Evolutionary conservation across 805 yeast species (phyloP).

Genomic region (Candida pseudofarinosa): DNA sequence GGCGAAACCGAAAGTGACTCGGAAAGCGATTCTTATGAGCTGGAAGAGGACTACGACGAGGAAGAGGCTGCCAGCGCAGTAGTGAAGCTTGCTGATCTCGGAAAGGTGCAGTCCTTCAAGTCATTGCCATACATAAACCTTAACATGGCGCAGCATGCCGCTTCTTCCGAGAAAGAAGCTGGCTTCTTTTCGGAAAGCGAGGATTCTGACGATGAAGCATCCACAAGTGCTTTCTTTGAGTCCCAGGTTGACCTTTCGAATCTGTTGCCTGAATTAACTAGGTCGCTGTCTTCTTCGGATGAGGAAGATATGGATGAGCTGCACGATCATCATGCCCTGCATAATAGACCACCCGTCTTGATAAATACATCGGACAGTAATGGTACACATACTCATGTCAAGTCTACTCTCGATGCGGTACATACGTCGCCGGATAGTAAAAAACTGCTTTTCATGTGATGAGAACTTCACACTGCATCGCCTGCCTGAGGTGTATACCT

Average conservation of each 20-base stretch:
- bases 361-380: neutral
- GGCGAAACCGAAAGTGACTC: constrained; percentile 1
- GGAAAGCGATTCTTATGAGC: neutral
- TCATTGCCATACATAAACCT: constrained; percentile 16
- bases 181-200: constrained; percentile 6
- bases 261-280: constrained; percentile 15
- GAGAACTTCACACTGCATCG: too few species aligned
- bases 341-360: neutral
- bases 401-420: neutral
- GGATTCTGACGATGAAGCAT: constrained; percentile 12
- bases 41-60: constrained; percentile 1
- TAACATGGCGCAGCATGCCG: constrained; percentile 4
- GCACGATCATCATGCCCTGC: neutral
- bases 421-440: neutral
- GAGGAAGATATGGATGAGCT: constrained; percentile 12
- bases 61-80: neutral
- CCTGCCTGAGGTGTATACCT: too few species aligned
- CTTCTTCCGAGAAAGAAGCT: neutral
- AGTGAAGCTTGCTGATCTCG: neutral
- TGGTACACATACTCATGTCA: neutral
- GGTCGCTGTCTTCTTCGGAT: constrained; percentile 14
- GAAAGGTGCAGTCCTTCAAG: constrained; percentile 8
- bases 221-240: constrained; percentile 5
- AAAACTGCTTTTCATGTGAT: neutral
- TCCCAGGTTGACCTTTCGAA: constrained; percentile 5